Conservation (phyloP, 345 rosid species). For the Citrus hindsii region DNA sequence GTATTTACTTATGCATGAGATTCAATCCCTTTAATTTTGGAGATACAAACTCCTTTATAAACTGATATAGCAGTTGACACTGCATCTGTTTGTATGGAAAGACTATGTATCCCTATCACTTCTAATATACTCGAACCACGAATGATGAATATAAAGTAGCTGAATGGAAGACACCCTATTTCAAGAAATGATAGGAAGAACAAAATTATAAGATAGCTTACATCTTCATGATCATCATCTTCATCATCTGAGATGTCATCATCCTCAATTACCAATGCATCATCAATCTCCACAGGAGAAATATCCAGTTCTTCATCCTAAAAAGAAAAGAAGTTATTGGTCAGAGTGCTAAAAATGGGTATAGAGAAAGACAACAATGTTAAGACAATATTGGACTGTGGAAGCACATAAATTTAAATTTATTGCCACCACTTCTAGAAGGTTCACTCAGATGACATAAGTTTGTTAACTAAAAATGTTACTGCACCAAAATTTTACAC, state of each 20-base stretch:
- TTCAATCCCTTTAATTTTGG: neutral
- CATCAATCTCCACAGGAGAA: conserved; percentile 90
- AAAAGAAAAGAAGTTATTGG: conserved; percentile 5
- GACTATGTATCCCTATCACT: neutral
- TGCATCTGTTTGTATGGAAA: neutral
- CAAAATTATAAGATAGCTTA: conserved; percentile 33
- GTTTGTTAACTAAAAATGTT: neutral
- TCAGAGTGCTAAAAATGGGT: neutral
- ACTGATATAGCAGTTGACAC: too few species aligned
- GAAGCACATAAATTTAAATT: conserved; percentile 19
- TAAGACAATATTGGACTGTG: neutral
- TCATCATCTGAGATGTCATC: conserved; percentile 96
- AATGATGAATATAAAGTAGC: neutral
- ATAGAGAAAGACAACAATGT: neutral
- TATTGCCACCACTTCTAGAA: neutral
- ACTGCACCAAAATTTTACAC: neutral
- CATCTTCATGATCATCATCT: conserved; percentile 91
- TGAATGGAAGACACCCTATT: neutral
- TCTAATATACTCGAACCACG: neutral
- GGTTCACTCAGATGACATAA: neutral
- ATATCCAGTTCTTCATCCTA: conserved; percentile 95
- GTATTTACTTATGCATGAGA: neutral
- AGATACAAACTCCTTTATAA: neutral
- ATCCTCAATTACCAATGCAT: conserved; percentile 95
- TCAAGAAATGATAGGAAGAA: neutral